Conservation (phyloP, 164 flowering plant species). For the Annona cherimola region DNA sequence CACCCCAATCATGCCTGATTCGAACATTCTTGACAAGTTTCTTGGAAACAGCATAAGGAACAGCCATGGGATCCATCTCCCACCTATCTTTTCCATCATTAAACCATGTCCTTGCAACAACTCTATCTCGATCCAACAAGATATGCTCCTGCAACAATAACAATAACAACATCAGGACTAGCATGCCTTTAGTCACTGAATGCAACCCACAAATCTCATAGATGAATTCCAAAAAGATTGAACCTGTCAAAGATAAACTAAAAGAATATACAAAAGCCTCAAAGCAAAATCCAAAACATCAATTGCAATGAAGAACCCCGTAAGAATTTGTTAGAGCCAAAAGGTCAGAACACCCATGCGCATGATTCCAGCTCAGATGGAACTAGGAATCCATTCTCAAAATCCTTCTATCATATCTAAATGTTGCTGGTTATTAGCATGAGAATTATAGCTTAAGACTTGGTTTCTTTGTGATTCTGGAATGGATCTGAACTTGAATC, state of each 20-base stretch:
- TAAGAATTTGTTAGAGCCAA: neutral
- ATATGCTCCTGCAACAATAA: constrained; percentile 54
- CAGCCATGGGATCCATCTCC: constrained; percentile 89
- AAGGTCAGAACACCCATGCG: neutral
- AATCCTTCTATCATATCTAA: no score
- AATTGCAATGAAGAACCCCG: neutral
- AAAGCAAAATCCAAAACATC: neutral
- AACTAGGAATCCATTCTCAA: no score
- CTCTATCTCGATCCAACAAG: constrained; percentile 79
- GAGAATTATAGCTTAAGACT: no score
- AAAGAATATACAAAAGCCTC: neutral
- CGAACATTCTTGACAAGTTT: constrained; percentile 67
- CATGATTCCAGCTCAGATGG: neutral
- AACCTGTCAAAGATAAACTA: neutral
- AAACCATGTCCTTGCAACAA: constrained; percentile 72
- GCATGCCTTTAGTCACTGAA: neutral
- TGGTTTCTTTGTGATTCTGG: no score
- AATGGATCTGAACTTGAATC: no score
- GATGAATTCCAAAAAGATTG: neutral
- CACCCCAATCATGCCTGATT: constrained; percentile 94
- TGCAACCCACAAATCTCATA: neutral
- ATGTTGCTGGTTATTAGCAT: no score
- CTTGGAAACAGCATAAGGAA: constrained; percentile 83
- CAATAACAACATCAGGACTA: constrained; percentile 1
- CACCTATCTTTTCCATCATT: constrained; percentile 68